These are phyloP conservation scores for Postia placenta DNA, from an alignment of 768 basidiomycete species.

Conservation along the genomic window DNA sequence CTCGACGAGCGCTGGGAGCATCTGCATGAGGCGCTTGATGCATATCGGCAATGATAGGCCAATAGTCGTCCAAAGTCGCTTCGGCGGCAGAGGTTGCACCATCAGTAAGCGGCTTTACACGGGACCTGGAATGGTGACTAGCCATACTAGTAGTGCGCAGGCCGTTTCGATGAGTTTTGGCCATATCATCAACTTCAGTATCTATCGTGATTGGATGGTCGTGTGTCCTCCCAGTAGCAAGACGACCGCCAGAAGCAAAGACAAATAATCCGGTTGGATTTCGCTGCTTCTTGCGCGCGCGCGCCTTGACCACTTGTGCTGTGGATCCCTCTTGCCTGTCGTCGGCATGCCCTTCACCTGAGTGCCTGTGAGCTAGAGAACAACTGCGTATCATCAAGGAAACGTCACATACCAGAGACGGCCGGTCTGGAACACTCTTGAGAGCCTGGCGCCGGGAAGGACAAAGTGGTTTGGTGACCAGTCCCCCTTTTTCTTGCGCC, in stretches of 20 bases:
- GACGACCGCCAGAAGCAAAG: slow-evolving; percentile 31
- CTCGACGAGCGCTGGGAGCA: not conserved
- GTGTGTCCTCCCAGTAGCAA: slow-evolving; percentile 33
- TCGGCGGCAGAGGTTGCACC: not conserved
- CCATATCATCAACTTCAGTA: slow-evolving; percentile 31
- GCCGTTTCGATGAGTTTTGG: not conserved
- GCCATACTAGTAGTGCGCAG: too few species aligned
- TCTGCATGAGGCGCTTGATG: not conserved
- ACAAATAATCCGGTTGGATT: slow-evolving; percentile 29
- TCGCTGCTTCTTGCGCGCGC: slow-evolving; percentile 14
- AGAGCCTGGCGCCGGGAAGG: slow-evolving; percentile 4
- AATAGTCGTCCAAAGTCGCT: not conserved
- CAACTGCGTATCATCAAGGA: too few species aligned
- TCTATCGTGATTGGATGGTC: slow-evolving; percentile 33
- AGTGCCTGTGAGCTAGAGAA: too few species aligned
- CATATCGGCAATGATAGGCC: not conserved
- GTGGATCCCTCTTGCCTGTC: not conserved
- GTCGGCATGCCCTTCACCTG: too few species aligned
- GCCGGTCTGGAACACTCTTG: too few species aligned
- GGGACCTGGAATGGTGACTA: not conserved
- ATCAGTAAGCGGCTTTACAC: not conserved
- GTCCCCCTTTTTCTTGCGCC: slow-evolving; percentile 15
- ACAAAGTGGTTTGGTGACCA: slow-evolving; percentile 13
- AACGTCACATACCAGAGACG: too few species aligned
- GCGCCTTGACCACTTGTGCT: not conserved